These are phyloP conservation scores for Escallonia herrerae DNA, from an alignment of 129 eudicot genomes.

Conservation along the genomic window DNA sequence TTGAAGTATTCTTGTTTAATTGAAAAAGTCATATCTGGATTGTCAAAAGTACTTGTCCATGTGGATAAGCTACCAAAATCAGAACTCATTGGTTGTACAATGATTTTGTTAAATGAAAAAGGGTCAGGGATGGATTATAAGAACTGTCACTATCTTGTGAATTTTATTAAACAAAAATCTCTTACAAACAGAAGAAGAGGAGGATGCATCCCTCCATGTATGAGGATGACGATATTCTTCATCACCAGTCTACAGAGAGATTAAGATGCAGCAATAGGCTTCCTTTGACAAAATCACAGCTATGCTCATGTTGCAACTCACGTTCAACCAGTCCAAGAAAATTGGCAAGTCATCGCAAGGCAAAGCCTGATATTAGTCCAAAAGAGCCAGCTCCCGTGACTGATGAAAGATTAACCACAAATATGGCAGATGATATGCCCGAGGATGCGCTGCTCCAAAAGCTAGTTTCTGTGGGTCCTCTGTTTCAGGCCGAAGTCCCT, in stretches of 20 bases:
- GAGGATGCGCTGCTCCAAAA: conserved; percentile 18
- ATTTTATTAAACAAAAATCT: no score
- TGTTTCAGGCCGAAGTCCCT: conserved; percentile 63
- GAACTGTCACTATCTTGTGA: no score
- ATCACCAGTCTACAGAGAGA: conserved; percentile 38
- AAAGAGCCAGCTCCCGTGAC: conserved; percentile 15
- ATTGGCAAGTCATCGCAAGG: conserved; percentile 16
- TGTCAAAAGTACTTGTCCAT: no score
- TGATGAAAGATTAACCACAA: not conserved
- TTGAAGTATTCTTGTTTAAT: no score
- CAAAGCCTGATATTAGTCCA: conserved; percentile 4
- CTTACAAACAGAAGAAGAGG: conserved; percentile 43
- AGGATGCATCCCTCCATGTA: conserved; percentile 82
- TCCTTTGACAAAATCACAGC: conserved; percentile 27
- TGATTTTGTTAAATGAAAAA: no score
- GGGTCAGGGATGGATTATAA: no score
- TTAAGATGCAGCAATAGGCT: conserved; percentile 50
- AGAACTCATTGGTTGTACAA: no score
- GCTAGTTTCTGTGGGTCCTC: conserved; percentile 37
- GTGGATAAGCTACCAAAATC: no score
- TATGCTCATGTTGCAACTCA: conserved; percentile 47
- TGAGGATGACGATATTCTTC: conserved; percentile 35
- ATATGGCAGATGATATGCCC: not conserved
- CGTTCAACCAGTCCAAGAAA: conserved; percentile 16
- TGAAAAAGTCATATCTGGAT: no score